Percentiles rank a stretch among this genome's conserved stretches.
Evolutionary conservation across 169 alveolate genomes (phyloP).

Genomic region (Cryptosporidium xiaoi): DNA sequence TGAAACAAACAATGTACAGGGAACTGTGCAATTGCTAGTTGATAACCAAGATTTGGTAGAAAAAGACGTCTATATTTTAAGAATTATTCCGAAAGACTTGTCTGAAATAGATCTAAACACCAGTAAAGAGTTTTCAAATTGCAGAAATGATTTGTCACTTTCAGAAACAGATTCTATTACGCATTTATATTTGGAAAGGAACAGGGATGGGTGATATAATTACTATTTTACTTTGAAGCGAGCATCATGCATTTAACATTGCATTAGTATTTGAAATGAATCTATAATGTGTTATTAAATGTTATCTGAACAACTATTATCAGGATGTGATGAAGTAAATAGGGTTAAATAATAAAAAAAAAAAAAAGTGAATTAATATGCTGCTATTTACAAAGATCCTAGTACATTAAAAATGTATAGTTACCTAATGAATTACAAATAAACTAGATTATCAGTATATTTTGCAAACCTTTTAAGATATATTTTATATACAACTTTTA

Average conservation of each 20-base stretch:
- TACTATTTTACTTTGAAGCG: too few relatives aligned
- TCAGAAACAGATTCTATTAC: conserved; percentile 37
- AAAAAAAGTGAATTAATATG: too few relatives aligned
- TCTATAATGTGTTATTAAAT: too few relatives aligned
- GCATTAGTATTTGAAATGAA: too few relatives aligned
- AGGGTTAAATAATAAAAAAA: too few relatives aligned
- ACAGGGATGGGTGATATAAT: too few relatives aligned
- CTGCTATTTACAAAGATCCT: too few relatives aligned
- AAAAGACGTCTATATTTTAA: conserved; percentile 24
- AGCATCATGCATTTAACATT: too few relatives aligned
- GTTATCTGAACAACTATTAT: too few relatives aligned
- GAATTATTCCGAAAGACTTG: conserved; percentile 9
- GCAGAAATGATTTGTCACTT: conserved; percentile 1
- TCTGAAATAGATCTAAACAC: conserved; percentile 38
- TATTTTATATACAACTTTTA: too few relatives aligned
- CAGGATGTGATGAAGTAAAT: too few relatives aligned
- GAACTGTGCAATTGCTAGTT: conserved; percentile 32
- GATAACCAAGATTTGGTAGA: background rate
- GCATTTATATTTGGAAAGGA: conserved; percentile 18
- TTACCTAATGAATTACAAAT: background rate
- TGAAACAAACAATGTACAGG: conserved; percentile 42
- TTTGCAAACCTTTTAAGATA: too few relatives aligned
- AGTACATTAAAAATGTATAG: background rate
- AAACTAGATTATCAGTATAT: background rate
- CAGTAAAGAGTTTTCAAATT: background rate